Evolutionary conservation across 352 stramenopile species (phyloP).

Genomic region (Poterioochromonas sp.): DNA sequence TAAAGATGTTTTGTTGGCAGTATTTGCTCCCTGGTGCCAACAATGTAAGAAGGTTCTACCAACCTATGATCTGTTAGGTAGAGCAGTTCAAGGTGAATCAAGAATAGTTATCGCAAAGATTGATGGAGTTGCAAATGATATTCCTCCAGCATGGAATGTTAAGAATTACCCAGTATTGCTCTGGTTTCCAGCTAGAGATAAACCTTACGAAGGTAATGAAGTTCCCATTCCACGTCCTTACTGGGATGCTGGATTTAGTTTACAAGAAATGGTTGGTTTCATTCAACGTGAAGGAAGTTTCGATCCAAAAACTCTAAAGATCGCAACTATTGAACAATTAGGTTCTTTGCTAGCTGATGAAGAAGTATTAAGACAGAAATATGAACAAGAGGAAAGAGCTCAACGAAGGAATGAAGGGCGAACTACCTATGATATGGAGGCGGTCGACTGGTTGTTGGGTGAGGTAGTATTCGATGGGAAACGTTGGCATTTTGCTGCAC

Average conservation of each 20-base stretch:
- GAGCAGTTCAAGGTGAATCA: slow-evolving; percentile 20
- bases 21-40: background rate
- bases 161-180: slow-evolving; percentile 9
- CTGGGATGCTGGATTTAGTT: slow-evolving; percentile 13
- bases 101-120: slow-evolving; percentile 3
- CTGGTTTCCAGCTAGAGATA: slow-evolving; percentile 12
- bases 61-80: background rate
- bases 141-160: background rate
- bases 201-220: slow-evolving; percentile 1
- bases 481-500: background rate
- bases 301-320: background rate
- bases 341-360: slow-evolving; percentile 4
- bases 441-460: background rate
- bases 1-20: background rate
- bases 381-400: background rate
- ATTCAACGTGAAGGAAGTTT: background rate
- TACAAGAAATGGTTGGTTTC: background rate
- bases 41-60: background rate
- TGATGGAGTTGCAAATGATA: background rate
- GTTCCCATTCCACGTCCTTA: slow-evolving; percentile 1
- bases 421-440: background rate
- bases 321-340: slow-evolving; percentile 21
- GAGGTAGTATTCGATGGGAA: slow-evolving; percentile 24
- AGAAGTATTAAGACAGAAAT: background rate
- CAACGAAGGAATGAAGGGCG: slow-evolving; percentile 1